These are phyloP conservation scores for Nicotiana noctiflora DNA, from an alignment of 257 asterid genomes.

Conservation along the genomic window DNA sequence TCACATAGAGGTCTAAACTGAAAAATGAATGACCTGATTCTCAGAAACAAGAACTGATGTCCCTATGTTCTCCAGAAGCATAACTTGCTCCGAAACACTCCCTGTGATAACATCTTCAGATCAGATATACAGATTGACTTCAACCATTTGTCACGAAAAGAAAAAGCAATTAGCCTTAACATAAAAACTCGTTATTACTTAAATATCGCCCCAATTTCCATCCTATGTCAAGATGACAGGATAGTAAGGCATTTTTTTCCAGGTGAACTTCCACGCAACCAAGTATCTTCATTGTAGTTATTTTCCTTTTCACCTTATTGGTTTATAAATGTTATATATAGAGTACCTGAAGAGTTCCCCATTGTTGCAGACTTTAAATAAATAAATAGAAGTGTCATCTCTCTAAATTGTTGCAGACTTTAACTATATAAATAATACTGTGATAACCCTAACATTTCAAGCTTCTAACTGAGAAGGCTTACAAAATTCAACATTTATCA, in stretches of 20 bases:
- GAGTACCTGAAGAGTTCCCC: not conserved
- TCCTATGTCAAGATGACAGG: not conserved
- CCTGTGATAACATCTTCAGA: constrained; percentile 35
- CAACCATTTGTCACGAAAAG: not conserved
- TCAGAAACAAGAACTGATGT: constrained; percentile 82
- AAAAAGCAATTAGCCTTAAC: not conserved
- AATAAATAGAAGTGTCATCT: not conserved
- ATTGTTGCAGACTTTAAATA: not conserved
- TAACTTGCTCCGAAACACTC: constrained; percentile 78
- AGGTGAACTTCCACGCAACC: not conserved
- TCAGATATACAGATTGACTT: not conserved
- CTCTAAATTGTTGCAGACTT: not conserved
- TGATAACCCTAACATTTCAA: not conserved
- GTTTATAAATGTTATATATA: not conserved
- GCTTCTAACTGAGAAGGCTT: not conserved
- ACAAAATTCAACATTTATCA: not conserved
- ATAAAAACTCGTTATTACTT: not conserved
- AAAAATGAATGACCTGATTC: constrained; percentile 52
- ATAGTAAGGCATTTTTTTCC: not conserved
- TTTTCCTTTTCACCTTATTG: not conserved
- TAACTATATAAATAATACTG: not conserved
- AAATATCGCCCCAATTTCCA: not conserved
- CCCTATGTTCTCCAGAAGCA: constrained; percentile 96
- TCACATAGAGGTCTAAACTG: not conserved
- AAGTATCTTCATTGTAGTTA: not conserved